Evolutionary conservation across 352 stramenopile genomes (phyloP), one percentile per base, ranked within the genome.

Genomic region (Pythium aristosporum): DNA sequence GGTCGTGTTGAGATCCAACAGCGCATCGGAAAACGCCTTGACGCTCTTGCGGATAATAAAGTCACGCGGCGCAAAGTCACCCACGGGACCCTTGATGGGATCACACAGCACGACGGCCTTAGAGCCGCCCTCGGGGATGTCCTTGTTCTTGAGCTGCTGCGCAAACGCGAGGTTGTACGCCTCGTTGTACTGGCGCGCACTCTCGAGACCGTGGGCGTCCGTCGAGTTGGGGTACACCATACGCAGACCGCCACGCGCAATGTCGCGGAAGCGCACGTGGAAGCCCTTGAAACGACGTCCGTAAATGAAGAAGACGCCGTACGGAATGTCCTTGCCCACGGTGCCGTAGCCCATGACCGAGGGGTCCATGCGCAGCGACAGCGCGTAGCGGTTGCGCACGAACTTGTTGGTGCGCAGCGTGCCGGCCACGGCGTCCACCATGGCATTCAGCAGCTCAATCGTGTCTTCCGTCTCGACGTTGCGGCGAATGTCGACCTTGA

Each of bases 301-400:
- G 75, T 98, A 97, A 59, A 96, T 95, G 74, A 98, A 99, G 74
- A 99, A 98, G 15, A 99, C 87, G 15, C 96, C 96, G 72, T 96
- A 99, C 13, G 97, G 97, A 12, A 87, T 84, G 62, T 98, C 89
- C 72, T 88, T 94, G 63, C 82, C 80, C 10, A 93, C 80, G 0
- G 84, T 89, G 46, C 85, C 83, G 69, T 91, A 88, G 36, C 84
- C 86, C 71, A 94, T 88, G 71, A 96, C 79, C 56, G 75, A 74
- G 0, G 84, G 80, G 68, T 95, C 82, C 69, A 95, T 71, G 36
- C 87, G 84, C 28, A 95, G 73, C 43, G 87, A 79, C 63, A 95
- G 60, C 56, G 87, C 84, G 65, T 93, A 94, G n/a, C 84, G 80
- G 57, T 90, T 82, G 61, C 79, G 80, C 46, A 94, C 69, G 58